Base-by-base conservation (phyloP, 2,329 filamentous ascomycete species). In the Capronia coronata region DNA sequence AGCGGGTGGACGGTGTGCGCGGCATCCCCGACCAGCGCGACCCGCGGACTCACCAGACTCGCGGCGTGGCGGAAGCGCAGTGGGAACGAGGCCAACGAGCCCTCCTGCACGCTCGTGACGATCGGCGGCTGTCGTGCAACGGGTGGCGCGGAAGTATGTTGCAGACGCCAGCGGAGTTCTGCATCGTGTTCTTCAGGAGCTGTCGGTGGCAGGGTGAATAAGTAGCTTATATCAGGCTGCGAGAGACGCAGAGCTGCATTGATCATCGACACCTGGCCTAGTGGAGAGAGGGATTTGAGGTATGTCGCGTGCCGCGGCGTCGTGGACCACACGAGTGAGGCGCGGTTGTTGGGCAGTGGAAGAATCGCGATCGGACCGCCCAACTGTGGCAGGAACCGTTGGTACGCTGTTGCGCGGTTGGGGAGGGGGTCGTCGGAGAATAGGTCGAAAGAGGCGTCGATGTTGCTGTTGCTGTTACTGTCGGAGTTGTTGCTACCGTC, bases 1-100 rank as follows among this genome's bases (percentile, higher is more conserved):
- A 98, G 82, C 0, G 93, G 93, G 66, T 98, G 93, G 57, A 95
- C 83, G 1, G 90, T 94, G 66, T 98, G 93, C 6, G 93, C 93
- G 1, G 93, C 93, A 59, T 98, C 93, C 53, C 93, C 93, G 29
- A 98, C 81, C 1, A 98, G 78, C 1, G 90, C 93, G 7, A 96
- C 75, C n/a, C 93, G 84, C 62, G 95, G 88, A 32, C 83, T 86
- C 35, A 87, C 86, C 65, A 98, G 98, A 1, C 87, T 88, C 63
- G 94, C 87, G n/a, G 91, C 90, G 65, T 98, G 93, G 22, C 90
- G 83, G 72, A 97, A 76, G 63, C 85, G 87, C 14, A 98, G 78
- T 0, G 93, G 93, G 68, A 98, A 98, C 0, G 87, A 90, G 1
- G 93, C 91, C 11, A 94, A 74, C 14, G 81, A 88, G 59, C 83